Percentiles rank a stretch among this genome's conserved stretches.
These are phyloP conservation scores for Fonsecaea multimorphosa DNA, from an alignment of 2,329 filamentous ascomycete species.

Conservation along the genomic window DNA sequence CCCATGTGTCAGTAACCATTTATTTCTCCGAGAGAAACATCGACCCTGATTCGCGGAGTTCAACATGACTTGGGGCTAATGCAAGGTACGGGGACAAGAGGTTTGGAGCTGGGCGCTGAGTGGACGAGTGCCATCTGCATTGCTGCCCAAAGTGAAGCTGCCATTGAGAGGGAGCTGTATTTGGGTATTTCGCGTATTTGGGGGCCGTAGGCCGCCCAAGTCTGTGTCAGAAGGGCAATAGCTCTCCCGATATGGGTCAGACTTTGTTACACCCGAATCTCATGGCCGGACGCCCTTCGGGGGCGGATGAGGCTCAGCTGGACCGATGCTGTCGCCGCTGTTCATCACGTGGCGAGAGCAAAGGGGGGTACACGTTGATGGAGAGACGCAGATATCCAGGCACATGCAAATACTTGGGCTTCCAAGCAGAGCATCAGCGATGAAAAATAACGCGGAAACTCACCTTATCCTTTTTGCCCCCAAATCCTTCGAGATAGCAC, in stretches of 20 bases:
- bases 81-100: slow-evolving; percentile 35
- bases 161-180: slow-evolving; percentile 33
- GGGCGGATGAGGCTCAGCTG: slow-evolving; percentile 31
- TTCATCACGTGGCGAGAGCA: slow-evolving; percentile 27
- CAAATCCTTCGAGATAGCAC: slow-evolving; percentile 97
- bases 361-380: background rate
- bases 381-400: slow-evolving; percentile 2
- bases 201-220: slow-evolving; percentile 24
- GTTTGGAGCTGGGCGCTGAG: slow-evolving; percentile 22
- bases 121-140: slow-evolving; percentile 38
- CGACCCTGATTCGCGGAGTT: slow-evolving; percentile 43
- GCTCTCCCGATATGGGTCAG: slow-evolving; percentile 8
- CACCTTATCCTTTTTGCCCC: slow-evolving; percentile 98
- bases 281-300: background rate
- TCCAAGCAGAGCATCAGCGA: slow-evolving; percentile 12
- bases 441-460: slow-evolving; percentile 45
- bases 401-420: slow-evolving; percentile 11
- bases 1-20: slow-evolving; percentile 52
- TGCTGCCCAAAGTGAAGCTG: slow-evolving; percentile 47
- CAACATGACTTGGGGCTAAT: slow-evolving; percentile 30
- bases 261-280: slow-evolving; percentile 15
- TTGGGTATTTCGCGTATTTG: slow-evolving; percentile 37
- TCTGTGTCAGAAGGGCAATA: slow-evolving; percentile 19
- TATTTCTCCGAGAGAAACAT: slow-evolving; percentile 41
- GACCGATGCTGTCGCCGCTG: slow-evolving; percentile 13